These are phyloP conservation scores for Diplosphaera chodatii DNA, from an alignment of 139 green algal species.

Conservation along the genomic window DNA sequence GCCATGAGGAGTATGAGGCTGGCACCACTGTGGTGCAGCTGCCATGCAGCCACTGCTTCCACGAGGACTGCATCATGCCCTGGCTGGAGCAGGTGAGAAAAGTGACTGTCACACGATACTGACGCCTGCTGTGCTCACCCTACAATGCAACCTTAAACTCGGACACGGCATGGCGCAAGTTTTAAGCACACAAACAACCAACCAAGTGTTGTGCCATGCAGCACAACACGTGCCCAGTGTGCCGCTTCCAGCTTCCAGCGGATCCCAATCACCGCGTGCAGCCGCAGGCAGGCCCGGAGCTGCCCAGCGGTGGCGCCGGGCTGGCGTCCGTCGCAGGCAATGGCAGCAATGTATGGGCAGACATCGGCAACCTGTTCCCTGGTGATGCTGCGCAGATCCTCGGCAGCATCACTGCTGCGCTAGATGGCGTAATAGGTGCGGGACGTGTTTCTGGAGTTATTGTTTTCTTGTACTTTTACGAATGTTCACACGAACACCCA, in stretches of 20 bases:
- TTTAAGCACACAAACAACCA: no score
- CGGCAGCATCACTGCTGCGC: not conserved
- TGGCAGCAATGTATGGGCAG: not conserved
- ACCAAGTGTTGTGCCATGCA: slow-evolving; percentile 7
- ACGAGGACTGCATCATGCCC: slow-evolving; percentile 23
- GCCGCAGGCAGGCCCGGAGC: not conserved
- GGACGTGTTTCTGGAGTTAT: not conserved
- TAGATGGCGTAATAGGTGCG: not conserved
- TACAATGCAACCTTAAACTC: no score
- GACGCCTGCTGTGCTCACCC: no score
- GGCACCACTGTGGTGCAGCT: slow-evolving; percentile 14
- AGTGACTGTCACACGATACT: no score
- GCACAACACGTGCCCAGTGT: slow-evolving; percentile 36
- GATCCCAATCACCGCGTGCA: not conserved
- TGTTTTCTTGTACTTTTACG: not conserved
- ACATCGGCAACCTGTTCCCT: not conserved
- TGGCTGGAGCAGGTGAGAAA: slow-evolving; percentile 21
- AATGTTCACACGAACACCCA: no score
- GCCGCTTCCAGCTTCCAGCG: slow-evolving; percentile 12
- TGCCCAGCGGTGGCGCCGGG: no score
- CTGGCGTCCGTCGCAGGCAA: no score
- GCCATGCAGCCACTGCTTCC: slow-evolving; percentile 27
- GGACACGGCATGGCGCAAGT: no score
- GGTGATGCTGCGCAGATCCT: not conserved
- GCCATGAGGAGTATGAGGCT: slow-evolving; percentile 11